Evolutionary conservation across 805 yeast genomes (phyloP).

Genomic region (Barnettozyma populi): DNA sequence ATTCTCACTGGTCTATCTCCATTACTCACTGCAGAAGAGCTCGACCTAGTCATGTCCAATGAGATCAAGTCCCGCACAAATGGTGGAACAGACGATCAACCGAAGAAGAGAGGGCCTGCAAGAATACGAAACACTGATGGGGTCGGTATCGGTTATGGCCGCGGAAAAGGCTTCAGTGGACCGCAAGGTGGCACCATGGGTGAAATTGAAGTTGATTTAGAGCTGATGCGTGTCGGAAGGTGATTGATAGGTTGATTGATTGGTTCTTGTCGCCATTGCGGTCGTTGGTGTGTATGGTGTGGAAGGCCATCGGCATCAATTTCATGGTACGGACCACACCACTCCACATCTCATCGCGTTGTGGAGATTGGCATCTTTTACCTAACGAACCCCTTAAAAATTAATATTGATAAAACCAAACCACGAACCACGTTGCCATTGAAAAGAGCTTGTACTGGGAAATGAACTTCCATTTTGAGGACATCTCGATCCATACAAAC

Average conservation of each 20-base stretch:
- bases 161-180: constrained; percentile 20
- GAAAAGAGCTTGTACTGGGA: no score
- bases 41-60: constrained; percentile 26
- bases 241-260: no score
- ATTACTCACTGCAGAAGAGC: constrained; percentile 29
- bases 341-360: no score
- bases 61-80: constrained; percentile 11
- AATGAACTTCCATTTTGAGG: constrained; percentile 1
- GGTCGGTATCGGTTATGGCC: constrained; percentile 9
- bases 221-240: constrained; percentile 3
- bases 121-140: constrained; percentile 6
- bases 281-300: no score
- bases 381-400: not conserved
- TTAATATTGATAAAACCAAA: no score
- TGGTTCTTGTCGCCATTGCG: no score
- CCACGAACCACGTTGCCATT: no score
- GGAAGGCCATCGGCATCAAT: no score
- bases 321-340: not conserved
- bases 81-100: not conserved
- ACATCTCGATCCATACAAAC: constrained; percentile 9
- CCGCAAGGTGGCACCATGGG: constrained; percentile 25
- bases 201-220: constrained; percentile 28
- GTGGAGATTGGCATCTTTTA: no score
- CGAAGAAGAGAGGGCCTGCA: constrained; percentile 7
- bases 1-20: constrained; percentile 29